phyloP scores from a whole-genome alignment of 306 rosid species.

The Medicago truncatula region DNA sequence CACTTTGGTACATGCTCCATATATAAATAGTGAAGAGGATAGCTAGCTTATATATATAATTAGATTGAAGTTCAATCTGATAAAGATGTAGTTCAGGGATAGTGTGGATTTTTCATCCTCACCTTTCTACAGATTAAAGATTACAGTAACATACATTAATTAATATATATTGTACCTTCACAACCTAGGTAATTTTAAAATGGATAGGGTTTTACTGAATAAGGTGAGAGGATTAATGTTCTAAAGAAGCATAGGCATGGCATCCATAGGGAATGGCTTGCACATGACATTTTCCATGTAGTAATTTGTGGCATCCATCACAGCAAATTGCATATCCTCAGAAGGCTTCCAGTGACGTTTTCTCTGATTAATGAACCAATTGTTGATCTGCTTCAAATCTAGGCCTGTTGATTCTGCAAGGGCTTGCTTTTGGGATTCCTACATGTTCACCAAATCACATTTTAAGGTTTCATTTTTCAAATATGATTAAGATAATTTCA shows the following conservation, averaged over 20 bases:
- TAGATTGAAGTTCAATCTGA: constrained; percentile 25
- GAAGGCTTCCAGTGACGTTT: constrained; percentile 98
- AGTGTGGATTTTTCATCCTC: constrained; percentile 6
- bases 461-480: not conserved
- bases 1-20: not conserved
- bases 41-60: not conserved
- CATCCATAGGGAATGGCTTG: constrained; percentile 81
- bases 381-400: constrained; percentile 96
- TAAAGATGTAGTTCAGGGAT: constrained; percentile 3
- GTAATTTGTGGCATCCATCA: constrained; percentile 86
- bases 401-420: constrained; percentile 90
- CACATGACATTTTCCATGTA: constrained; percentile 84
- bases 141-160: constrained; percentile 24
- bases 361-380: constrained; percentile 96
- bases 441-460: constrained; percentile 10
- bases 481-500: not conserved
- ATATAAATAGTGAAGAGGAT: not conserved
- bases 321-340: constrained; percentile 96
- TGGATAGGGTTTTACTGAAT: constrained; percentile 30
- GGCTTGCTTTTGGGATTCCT: constrained; percentile 91
- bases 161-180: constrained; percentile 24
- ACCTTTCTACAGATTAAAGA: constrained; percentile 5
- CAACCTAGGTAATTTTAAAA: constrained; percentile 6
- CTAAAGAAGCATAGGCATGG: constrained; percentile 52
- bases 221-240: not conserved